Conservation (phyloP, 2,329 filamentous ascomycete species). For the Pseudogymnoascus sp. region DNA sequence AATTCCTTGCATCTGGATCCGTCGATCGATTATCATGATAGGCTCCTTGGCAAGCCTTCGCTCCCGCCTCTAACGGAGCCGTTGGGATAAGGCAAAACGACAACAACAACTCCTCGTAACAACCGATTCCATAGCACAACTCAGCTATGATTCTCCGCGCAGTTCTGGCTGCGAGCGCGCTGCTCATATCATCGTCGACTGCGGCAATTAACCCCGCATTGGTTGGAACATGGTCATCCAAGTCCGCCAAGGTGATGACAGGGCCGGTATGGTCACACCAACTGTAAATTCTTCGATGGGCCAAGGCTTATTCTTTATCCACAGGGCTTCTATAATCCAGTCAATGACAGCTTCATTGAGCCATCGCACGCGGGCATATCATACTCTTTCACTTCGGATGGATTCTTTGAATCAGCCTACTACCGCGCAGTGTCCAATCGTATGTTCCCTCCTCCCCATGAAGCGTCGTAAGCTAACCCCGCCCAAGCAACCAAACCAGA, state of each 20-base stretch:
- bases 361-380: constrained; percentile 61
- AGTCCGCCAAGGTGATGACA: constrained; percentile 61
- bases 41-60: constrained; percentile 1
- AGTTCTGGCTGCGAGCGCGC: constrained; percentile 22
- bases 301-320: constrained; percentile 5
- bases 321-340: constrained; percentile 63
- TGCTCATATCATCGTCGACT: constrained; percentile 26
- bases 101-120: neutral
- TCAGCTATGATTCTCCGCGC: constrained; percentile 16
- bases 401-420: constrained; percentile 61
- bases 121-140: neutral
- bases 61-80: neutral
- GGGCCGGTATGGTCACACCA: constrained; percentile 50
- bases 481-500: constrained; percentile 47
- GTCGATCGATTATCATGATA: neutral
- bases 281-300: constrained; percentile 24
- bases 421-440: constrained; percentile 64
- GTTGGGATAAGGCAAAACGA: constrained; percentile 2
- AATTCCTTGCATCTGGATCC: constrained; percentile 1
- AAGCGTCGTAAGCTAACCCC: constrained; percentile 14
- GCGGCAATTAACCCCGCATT: constrained; percentile 42
- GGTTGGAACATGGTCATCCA: constrained; percentile 67
- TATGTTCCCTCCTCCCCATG: constrained; percentile 32
- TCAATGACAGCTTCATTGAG: constrained; percentile 59
- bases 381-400: constrained; percentile 65